These are phyloP conservation scores for Syzygium aqueum DNA, from an alignment of 345 rosid genomes.

Conservation along the genomic window DNA sequence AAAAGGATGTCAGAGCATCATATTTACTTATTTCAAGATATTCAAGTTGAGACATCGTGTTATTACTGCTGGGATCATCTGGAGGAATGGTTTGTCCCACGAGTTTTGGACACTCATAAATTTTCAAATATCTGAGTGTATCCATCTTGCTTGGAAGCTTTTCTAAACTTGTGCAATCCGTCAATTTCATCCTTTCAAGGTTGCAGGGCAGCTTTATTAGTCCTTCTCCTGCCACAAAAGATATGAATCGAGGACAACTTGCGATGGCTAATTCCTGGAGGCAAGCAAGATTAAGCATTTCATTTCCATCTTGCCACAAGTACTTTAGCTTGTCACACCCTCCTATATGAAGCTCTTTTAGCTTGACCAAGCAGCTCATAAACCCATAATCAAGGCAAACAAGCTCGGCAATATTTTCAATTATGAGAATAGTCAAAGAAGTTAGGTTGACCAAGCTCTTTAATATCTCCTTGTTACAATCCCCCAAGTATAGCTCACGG, in stretches of 20 bases:
- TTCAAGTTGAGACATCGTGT: not conserved
- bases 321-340: not conserved
- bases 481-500: accelerated
- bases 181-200: not conserved
- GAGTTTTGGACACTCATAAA: accelerated
- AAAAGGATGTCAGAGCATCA: not conserved
- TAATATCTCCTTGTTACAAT: no score
- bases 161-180: accelerated
- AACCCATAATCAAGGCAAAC: not conserved
- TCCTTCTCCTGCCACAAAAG: not conserved
- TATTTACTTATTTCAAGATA: accelerated
- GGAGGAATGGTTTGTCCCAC: not conserved
- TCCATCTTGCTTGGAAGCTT: not conserved
- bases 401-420: no score
- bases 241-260: not conserved
- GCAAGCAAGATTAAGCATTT: not conserved
- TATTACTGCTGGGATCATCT: not conserved
- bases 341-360: no score
- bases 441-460: no score
- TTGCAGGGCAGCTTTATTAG: accelerated
- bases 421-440: no score
- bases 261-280: not conserved
- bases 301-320: not conserved
- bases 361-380: not conserved
- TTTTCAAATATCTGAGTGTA: accelerated